Evolutionary conservation across 495 filamentous ascomycete species (phyloP), one percentile per base, ranked within the genome.

Genomic region (Parathielavia appendiculata): DNA sequence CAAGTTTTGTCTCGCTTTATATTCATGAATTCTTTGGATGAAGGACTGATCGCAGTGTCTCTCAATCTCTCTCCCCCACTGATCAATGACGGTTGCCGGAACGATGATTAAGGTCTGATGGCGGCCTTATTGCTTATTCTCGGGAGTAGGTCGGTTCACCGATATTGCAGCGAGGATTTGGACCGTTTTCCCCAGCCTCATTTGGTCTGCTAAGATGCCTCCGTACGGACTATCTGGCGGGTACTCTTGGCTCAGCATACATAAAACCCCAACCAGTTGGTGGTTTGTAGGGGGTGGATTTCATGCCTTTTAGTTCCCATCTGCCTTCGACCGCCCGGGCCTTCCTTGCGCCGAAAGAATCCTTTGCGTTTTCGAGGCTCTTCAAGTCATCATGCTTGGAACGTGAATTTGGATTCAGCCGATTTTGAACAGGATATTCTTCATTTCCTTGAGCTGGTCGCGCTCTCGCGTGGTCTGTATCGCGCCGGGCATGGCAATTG

Each of bases 121-220:
- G 1, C 51, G 30, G 8, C 40, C 51, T 14, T 39, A 39, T 1
- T 16, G 1, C 0, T 9, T 17, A 4, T 54, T n/a, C 11, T 34
- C 51, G 14, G 16, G 23, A 1, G 19, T 54, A 2, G 51, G 51
- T 8, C 40, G 23, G 51, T 54, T 54, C 5, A 4, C 51, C 0
- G 51, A 44, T 39, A 54, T 54, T 39, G 39, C 30, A 5, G 51
- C 51, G 9, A 54, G 40, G 0, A 54, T 11, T 11, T 54, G 39
- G 4, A 54, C 51, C n/a, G 51, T 54, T 12, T 54, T 54, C 9
- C 51, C 51, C 39, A 54, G 17, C 2, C 51, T 39, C 51, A 54
- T 54, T n/a, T 54, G 51, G 5, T 54, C 51, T 1, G 6, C 39
- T 1, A 54, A n/a, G 3, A 54, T 54, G 9, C 51, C 51, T 1